Evolutionary conservation across 352 stramenopile species (phyloP).

Genomic region (Globisporangium emineosum): DNA sequence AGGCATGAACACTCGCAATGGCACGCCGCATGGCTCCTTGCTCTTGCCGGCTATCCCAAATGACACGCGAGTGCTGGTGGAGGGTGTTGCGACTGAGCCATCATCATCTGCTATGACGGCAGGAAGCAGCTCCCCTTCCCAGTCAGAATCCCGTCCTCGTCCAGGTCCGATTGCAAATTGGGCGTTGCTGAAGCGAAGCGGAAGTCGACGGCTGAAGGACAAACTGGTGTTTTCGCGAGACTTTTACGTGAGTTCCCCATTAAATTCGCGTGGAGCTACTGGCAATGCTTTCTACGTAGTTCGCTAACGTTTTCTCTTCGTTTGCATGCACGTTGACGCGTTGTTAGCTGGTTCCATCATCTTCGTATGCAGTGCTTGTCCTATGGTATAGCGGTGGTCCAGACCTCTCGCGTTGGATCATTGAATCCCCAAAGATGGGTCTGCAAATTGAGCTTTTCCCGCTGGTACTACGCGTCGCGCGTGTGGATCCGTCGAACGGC

Average conservation of each 20-base stretch:
- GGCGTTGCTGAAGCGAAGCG: conserved; percentile 70
- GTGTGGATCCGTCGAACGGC: conserved; percentile 63
- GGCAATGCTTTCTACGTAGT: not conserved
- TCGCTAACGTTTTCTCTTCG: not conserved
- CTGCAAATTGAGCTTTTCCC: conserved; percentile 78
- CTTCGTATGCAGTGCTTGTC: conserved; percentile 63
- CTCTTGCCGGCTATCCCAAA: conserved; percentile 46
- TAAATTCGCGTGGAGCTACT: not conserved
- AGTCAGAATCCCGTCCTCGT: conserved; percentile 16
- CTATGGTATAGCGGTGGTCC: conserved; percentile 81
- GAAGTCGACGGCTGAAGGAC: conserved; percentile 69
- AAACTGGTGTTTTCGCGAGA: conserved; percentile 66
- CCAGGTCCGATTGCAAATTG: conserved; percentile 82
- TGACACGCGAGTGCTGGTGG: conserved; percentile 6
- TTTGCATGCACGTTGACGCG: not conserved
- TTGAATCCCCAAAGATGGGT: conserved; percentile 35
- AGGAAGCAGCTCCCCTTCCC: not conserved
- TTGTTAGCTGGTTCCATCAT: conserved; percentile 58
- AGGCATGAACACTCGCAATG: conserved; percentile 56
- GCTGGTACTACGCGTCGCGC: conserved; percentile 71
- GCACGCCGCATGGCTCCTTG: conserved; percentile 55
- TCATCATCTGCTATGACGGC: not conserved
- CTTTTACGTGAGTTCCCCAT: conserved; percentile 72
- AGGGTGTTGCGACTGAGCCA: not conserved
- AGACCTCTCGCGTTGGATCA: conserved; percentile 51